A percentile compares a stretch with the other conserved stretches of the same genome.
These are phyloP conservation scores for Otatea glauca DNA, from an alignment of 176 grass and related monocot species.

Conservation along the genomic window DNA sequence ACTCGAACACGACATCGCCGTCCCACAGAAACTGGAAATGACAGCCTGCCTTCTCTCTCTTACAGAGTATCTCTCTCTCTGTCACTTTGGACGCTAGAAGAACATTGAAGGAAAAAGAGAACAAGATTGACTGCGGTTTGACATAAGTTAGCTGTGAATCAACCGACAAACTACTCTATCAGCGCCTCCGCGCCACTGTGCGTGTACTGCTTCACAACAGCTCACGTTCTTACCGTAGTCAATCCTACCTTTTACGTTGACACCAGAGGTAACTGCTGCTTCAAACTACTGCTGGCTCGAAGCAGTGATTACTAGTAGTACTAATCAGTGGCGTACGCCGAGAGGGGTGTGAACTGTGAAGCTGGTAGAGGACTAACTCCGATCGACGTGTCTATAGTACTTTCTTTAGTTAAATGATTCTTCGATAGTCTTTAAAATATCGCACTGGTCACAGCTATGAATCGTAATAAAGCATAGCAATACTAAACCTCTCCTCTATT, in stretches of 20 bases:
- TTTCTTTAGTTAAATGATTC: too few relatives aligned
- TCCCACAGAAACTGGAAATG: conserved; percentile 10
- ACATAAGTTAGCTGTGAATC: neutral
- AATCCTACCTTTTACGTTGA: neutral
- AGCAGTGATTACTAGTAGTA: too few relatives aligned
- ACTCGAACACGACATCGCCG: conserved; percentile 7
- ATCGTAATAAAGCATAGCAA: too few relatives aligned
- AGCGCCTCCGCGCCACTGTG: neutral
- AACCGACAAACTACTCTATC: conserved; percentile 34
- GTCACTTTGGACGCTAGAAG: neutral
- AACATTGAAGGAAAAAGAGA: neutral
- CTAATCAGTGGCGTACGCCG: too few relatives aligned
- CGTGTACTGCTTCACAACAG: conserved; percentile 1
- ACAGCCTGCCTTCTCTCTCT: neutral
- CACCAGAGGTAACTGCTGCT: neutral
- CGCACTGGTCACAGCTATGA: too few relatives aligned
- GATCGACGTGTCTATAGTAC: too few relatives aligned
- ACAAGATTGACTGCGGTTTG: neutral
- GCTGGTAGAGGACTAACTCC: too few relatives aligned
- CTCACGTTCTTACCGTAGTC: neutral
- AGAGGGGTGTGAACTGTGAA: too few relatives aligned
- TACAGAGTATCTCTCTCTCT: too few relatives aligned
- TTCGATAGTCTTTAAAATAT: too few relatives aligned
- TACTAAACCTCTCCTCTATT: too few relatives aligned
- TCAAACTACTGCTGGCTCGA: too few relatives aligned